Conservation (phyloP, 257 asterid genomes). For the Lycium ferocissimum region DNA sequence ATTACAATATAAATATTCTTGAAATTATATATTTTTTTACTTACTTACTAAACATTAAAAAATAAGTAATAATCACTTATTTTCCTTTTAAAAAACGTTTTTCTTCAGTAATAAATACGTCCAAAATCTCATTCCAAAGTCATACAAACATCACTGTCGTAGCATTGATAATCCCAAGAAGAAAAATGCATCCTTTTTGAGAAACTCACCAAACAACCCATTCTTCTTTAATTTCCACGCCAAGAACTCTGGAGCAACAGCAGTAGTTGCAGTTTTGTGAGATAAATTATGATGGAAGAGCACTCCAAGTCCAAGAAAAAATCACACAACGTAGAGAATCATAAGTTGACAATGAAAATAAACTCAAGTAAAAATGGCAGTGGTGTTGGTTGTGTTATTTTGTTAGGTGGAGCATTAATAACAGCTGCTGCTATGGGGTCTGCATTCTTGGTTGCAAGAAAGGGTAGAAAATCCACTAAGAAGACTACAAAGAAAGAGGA, state of each 20-base stretch:
- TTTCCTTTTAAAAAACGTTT: too few species aligned
- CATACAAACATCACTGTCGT: not conserved
- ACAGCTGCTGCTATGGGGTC: slow-evolving; percentile 64
- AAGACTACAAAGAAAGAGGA: slow-evolving; percentile 27
- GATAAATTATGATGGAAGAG: not conserved
- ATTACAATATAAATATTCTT: too few species aligned
- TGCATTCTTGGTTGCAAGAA: slow-evolving; percentile 35
- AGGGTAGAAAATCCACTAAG: slow-evolving; percentile 44
- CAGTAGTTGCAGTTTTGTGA: not conserved
- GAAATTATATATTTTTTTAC: too few species aligned
- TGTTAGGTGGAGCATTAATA: slow-evolving; percentile 73
- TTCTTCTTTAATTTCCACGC: not conserved
- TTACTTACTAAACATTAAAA: too few species aligned
- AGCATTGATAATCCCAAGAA: not conserved
- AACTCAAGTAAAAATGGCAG: slow-evolving; percentile 45
- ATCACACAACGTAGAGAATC: not conserved
- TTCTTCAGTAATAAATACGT: too few species aligned
- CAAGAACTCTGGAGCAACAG: not conserved
- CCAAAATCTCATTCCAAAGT: not conserved
- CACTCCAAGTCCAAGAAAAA: slow-evolving; percentile 11
- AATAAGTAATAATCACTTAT: too few species aligned
- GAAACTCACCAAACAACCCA: slow-evolving; percentile 15
- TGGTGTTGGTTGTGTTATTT: slow-evolving; percentile 55
- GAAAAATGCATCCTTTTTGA: not conserved
- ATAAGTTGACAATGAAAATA: slow-evolving; percentile 37